These are phyloP conservation scores for Neurospora hispaniola DNA, from an alignment of 495 filamentous ascomycete species.

Conservation along the genomic window DNA sequence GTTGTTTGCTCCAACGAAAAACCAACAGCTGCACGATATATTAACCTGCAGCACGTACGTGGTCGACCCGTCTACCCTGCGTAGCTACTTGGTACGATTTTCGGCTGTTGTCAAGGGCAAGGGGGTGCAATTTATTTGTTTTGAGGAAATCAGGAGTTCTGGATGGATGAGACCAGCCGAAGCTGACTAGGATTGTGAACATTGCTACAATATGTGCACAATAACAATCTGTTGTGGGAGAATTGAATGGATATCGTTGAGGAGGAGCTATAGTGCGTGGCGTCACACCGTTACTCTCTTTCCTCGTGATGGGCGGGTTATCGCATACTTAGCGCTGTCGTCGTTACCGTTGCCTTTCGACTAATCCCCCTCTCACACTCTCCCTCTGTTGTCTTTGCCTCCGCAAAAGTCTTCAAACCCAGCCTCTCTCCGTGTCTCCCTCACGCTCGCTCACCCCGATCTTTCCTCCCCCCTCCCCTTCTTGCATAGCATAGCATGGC, in stretches of 20 bases:
- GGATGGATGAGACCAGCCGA: neutral
- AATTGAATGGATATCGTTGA: neutral
- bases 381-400: neutral
- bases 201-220: neutral
- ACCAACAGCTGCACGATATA: slow-evolving; percentile 15
- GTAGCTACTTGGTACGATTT: neutral
- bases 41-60: slow-evolving; percentile 9
- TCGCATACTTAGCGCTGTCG: neutral
- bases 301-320: neutral
- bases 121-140: neutral
- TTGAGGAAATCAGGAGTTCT: neutral
- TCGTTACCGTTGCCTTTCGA: neutral
- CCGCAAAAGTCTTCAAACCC: neutral
- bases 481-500: neutral
- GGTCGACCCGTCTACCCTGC: neutral
- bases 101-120: neutral
- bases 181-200: neutral
- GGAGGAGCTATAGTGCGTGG: neutral
- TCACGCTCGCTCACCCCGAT: neutral
- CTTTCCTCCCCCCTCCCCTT: neutral
- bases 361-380: neutral
- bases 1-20: slow-evolving; percentile 9
- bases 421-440: neutral
- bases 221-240: neutral
- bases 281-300: neutral